phyloP scores from a whole-genome alignment of 768 basidiomycete species.

The Mycena galericulata region DNA sequence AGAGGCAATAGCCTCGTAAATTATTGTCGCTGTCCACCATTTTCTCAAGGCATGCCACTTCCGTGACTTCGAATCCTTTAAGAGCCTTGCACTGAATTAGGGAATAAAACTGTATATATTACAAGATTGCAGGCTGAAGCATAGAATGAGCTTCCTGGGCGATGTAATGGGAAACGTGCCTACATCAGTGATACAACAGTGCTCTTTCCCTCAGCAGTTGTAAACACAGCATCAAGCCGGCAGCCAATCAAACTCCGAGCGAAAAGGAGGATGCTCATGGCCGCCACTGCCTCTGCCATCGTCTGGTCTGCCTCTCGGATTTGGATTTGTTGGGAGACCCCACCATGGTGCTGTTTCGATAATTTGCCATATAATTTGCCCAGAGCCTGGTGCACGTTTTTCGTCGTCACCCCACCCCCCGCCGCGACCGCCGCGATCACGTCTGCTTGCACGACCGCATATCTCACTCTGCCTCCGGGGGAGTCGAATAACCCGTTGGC shows the following conservation, averaged over 20 bases:
- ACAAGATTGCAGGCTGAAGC: no score
- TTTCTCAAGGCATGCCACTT: no score
- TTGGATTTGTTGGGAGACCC: not conserved
- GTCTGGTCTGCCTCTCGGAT: conserved; percentile 10
- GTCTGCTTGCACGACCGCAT: not conserved
- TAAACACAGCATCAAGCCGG: not conserved
- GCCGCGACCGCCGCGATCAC: not conserved
- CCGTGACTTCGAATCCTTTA: no score
- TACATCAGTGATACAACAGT: no score
- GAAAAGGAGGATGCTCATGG: conserved; percentile 10
- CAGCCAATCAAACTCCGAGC: not conserved
- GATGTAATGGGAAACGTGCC: no score
- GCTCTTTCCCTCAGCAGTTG: not conserved
- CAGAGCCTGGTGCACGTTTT: not conserved
- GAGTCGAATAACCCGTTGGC: not conserved
- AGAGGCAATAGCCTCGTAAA: no score
- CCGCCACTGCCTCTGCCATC: not conserved
- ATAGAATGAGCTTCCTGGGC: no score
- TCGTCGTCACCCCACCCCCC: not conserved
- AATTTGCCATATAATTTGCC: not conserved
- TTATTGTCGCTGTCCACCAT: no score
- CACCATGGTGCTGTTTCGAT: not conserved
- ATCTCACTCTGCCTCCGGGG: no score
- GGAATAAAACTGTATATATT: no score
- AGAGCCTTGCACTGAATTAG: no score